These are phyloP conservation scores for Starmerella apis DNA, from an alignment of 805 yeast genomes.

Conservation along the genomic window DNA sequence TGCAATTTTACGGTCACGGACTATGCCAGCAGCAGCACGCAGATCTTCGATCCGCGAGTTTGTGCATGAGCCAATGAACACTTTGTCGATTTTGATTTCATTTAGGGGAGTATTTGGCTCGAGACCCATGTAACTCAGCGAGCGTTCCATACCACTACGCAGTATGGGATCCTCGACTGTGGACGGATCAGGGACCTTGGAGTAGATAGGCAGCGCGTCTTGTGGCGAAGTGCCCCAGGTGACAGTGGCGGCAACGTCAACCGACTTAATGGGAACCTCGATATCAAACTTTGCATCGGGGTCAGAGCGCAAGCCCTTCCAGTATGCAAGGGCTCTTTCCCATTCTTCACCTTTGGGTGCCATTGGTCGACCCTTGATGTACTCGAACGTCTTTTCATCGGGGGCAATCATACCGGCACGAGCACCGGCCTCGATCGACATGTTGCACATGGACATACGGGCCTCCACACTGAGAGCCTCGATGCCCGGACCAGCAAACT, in stretches of 20 bases:
- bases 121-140: slow-evolving; percentile 86
- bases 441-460: slow-evolving; percentile 97
- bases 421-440: slow-evolving; percentile 99
- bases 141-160: slow-evolving; percentile 79
- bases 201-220: slow-evolving; percentile 93
- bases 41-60: slow-evolving; percentile 95
- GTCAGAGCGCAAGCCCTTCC: slow-evolving; percentile 82
- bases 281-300: slow-evolving; percentile 82
- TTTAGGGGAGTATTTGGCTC: slow-evolving; percentile 67
- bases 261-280: slow-evolving; percentile 69
- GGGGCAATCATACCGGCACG: slow-evolving; percentile 99
- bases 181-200: slow-evolving; percentile 83
- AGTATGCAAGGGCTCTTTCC: slow-evolving; percentile 86
- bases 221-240: slow-evolving; percentile 99
- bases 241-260: slow-evolving; percentile 86
- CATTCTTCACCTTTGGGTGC: slow-evolving; percentile 91
- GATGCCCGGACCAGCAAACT: slow-evolving; percentile 93
- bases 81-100: slow-evolving; percentile 77
- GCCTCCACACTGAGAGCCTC: slow-evolving; percentile 90
- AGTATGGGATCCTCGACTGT: slow-evolving; percentile 50
- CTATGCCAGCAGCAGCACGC: slow-evolving; percentile 89
- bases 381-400: slow-evolving; percentile 77
- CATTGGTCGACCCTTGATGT: slow-evolving; percentile 85
- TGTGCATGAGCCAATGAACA: slow-evolving; percentile 96
- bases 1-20: slow-evolving; percentile 81